Percentiles rank a stretch among this genome's conserved stretches.
These are phyloP conservation scores for Exophiala mesophila DNA, from an alignment of 2,329 filamentous ascomycete genomes.

Conservation along the genomic window DNA sequence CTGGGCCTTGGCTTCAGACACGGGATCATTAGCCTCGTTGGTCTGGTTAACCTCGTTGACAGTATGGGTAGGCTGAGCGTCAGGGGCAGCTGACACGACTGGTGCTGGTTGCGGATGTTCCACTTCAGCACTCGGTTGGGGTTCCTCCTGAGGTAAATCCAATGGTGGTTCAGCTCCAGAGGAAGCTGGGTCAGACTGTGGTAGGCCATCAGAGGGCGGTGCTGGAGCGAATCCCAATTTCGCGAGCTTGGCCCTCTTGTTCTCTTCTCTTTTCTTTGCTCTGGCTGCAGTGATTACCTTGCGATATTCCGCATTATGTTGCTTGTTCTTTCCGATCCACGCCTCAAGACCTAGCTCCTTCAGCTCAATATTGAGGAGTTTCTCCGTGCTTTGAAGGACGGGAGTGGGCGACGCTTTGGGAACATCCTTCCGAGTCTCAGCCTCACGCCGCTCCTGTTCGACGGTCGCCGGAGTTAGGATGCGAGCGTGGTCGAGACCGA, in stretches of 20 bases:
- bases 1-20: no score
- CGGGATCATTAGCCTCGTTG: no score
- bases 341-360: constrained; percentile 18
- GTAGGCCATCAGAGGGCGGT: no score
- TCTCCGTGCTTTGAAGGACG: constrained; percentile 9
- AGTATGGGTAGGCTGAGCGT: no score
- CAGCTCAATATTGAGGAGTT: constrained; percentile 14
- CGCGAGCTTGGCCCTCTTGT: constrained; percentile 11
- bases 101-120: no score
- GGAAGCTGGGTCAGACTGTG: no score
- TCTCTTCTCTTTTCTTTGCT: constrained; percentile 12
- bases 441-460: constrained; percentile 1
- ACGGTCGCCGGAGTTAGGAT: constrained; percentile 6
- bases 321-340: constrained; percentile 20
- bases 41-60: no score
- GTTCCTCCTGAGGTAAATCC: constrained; percentile 9
- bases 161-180: no score
- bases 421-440: no score
- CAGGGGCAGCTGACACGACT: no score
- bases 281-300: constrained; percentile 12
- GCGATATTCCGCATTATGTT: constrained; percentile 13
- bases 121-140: background rate
- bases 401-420: constrained; percentile 5
- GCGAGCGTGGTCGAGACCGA: background rate
- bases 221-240: constrained; percentile 9